Evolutionary conservation across 176 grass and related monocot species (phyloP).

Genomic region (Ensete glaucum): DNA sequence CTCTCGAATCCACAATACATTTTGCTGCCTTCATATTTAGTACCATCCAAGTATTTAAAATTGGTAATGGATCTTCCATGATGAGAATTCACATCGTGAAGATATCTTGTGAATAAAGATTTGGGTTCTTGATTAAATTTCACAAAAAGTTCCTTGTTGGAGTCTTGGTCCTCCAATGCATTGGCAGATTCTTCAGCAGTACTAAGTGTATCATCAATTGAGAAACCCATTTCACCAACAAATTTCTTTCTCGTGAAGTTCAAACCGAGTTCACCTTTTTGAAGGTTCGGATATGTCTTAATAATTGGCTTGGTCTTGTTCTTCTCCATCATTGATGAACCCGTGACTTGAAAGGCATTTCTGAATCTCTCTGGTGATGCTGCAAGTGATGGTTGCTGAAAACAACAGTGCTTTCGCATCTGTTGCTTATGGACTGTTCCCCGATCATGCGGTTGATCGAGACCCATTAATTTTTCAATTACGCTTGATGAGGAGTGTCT

Average conservation of each 20-base stretch:
- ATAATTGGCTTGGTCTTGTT: neutral
- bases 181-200: neutral
- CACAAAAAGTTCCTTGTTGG: neutral
- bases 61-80: neutral
- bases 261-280: neutral
- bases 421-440: neutral
- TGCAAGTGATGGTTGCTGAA: neutral
- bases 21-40: neutral
- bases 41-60: neutral
- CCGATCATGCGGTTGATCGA: neutral
- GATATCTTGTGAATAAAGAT: neutral
- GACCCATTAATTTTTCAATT: slow-evolving; percentile 11
- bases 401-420: neutral
- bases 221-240: neutral
- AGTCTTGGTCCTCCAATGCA: neutral
- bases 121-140: neutral
- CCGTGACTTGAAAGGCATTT: neutral
- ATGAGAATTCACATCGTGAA: neutral
- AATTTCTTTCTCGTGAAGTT: neutral
- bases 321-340: neutral
- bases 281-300: neutral
- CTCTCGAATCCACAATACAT: neutral
- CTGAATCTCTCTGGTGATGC: neutral
- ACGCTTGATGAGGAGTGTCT: neutral
- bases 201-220: neutral